Conservation (phyloP, 2,329 filamentous ascomycete species). For the Sordariomycetes sp. region DNA sequence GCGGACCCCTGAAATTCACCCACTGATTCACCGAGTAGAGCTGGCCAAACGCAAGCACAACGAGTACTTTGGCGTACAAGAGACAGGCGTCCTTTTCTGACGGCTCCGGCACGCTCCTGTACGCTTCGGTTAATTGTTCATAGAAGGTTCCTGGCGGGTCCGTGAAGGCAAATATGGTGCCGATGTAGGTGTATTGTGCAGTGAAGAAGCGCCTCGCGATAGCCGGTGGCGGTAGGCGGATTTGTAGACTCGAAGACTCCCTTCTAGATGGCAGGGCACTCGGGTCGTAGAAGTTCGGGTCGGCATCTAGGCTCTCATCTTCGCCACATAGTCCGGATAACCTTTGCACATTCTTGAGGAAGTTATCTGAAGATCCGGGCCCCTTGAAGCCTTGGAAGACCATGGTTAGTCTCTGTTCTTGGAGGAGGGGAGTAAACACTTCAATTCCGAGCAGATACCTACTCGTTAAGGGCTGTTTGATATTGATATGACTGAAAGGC, state of each 20-base stretch:
- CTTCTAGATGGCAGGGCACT: slow-evolving; percentile 20
- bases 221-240: slow-evolving; percentile 35
- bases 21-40: slow-evolving; percentile 48
- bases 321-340: slow-evolving; percentile 21
- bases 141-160: slow-evolving; percentile 29
- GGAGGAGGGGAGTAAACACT: not conserved
- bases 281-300: slow-evolving; percentile 21
- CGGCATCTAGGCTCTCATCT: slow-evolving; percentile 19
- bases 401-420: too few relatives aligned
- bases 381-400: slow-evolving; percentile 20
- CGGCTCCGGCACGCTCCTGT: slow-evolving; percentile 28
- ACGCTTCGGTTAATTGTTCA: slow-evolving; percentile 27
- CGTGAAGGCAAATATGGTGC: slow-evolving; percentile 44
- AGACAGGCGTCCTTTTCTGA: slow-evolving; percentile 35
- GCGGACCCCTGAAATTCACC: slow-evolving; percentile 38
- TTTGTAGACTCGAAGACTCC: slow-evolving; percentile 10
- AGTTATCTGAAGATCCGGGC: slow-evolving; percentile 25
- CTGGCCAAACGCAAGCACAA: slow-evolving; percentile 43
- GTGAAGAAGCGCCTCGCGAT: slow-evolving; percentile 37
- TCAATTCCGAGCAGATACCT: not conserved
- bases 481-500: slow-evolving; percentile 21
- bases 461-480: slow-evolving; percentile 20
- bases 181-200: slow-evolving; percentile 44
- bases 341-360: slow-evolving; percentile 23
- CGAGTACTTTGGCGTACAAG: slow-evolving; percentile 36